Base-by-base conservation (phyloP, 2,329 filamentous ascomycete genomes). In the Exophiala lecanii-corni region DNA sequence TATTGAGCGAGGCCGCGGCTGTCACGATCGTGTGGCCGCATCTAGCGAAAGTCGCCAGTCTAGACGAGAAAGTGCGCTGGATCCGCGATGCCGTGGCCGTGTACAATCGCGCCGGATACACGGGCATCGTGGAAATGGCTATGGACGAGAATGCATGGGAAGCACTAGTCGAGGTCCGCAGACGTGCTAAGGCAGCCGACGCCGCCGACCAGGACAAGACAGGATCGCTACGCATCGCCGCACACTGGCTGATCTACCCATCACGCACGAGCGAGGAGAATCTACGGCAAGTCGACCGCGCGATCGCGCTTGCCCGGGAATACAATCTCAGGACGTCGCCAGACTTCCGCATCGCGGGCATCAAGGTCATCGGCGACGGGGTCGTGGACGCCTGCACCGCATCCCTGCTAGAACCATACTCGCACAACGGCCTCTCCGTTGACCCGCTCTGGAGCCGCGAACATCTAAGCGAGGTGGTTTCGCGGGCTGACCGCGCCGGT, bases 381-480 rank as follows among this genome's bases (percentile, higher is more conserved):
- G 68, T 73, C 1, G 62, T 75, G 26, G 72, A 74, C 45, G 70
- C 69, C 9, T 75, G 72, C 53, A 74, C 71, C 5, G 72, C 72
- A 7, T 69, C 70, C 2, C 60, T 75, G 3, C 49, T 61, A 7
- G 61, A 72, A 41, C 71, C 72, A 1, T 74, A 74, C 45, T 63
- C 63, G 2, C 54, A 56, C n/a, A 67, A 65, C 36, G 57, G 58
- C 3, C 57, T 62, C 39, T 64, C 59, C n/a, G 59, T 65, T 33
- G 69, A 69, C 3, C 67, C 71, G 1, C 67, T 74, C 41, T 75
- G 72, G 72, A 65, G 64, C 0, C 59, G 58, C 4, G 57, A 64
- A 10, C 63, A 64, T 57, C 59, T 74, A 2, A 56, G 53, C 16
- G 63, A 64, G 2, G 70, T 73, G 0, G 65, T 74, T 5, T 56